Percentiles rank a stretch among this genome's conserved stretches.
Conservation (phyloP, 176 grass and related monocot species). For the Puya raimondii region DNA sequence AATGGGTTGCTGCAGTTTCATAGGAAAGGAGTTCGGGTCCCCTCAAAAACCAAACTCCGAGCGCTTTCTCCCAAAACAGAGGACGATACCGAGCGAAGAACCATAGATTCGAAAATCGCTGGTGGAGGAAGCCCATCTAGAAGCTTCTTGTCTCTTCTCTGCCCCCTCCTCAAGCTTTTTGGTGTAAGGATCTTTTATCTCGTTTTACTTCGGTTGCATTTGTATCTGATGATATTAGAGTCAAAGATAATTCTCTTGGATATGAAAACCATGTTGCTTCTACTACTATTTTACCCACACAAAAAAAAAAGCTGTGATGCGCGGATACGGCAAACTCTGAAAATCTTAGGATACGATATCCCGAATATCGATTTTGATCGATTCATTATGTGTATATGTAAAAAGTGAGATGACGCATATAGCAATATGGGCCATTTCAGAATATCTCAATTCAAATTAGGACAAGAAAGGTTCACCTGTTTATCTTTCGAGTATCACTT, state of each 20-base stretch:
- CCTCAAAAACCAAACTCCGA: not conserved
- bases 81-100: constrained; percentile 8
- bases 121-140: not conserved
- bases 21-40: not conserved
- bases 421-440: too few species aligned
- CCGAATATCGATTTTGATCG: too few species aligned
- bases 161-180: constrained; percentile 77
- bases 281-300: too few species aligned
- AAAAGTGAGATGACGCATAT: too few species aligned
- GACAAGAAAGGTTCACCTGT: too few species aligned
- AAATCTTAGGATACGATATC: too few species aligned
- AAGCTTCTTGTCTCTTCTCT: constrained; percentile 70
- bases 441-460: too few species aligned
- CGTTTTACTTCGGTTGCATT: not conserved
- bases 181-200: constrained; percentile 32
- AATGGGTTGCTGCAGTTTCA: not conserved
- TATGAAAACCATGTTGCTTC: not conserved
- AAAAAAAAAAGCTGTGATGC: not conserved
- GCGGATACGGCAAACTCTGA: too few species aligned
- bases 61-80: constrained; percentile 25
- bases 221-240: not conserved
- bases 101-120: not conserved
- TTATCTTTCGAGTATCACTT: too few species aligned
- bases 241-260: not conserved
- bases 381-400: too few species aligned